Base-by-base conservation (phyloP, 345 rosid genomes). In the Brassica juncea region DNA sequence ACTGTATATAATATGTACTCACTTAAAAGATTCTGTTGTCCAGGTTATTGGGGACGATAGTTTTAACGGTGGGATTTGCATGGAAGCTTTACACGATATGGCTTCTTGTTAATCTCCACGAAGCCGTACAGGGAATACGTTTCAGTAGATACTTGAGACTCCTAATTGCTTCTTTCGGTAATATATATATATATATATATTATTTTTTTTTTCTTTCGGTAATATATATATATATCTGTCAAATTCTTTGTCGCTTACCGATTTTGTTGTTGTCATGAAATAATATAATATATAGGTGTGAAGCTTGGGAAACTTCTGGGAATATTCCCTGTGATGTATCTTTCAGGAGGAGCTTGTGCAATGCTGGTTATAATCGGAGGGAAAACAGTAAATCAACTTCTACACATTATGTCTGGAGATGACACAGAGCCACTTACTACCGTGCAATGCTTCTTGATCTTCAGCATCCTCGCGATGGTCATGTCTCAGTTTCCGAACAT, bases 71-170 rank as follows among this genome's bases (percentile, higher is more conserved):
- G 11, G 88, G 85, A 27, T 92, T 92, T 78, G 66, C 82, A 55
- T 92, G 98, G 97, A 95, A 94, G 63, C 88, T 94, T 1, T 94
- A 92, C 80, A 92, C 89, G 0, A 82, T 86, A 2, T 87, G 87
- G 84, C 60, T 89, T 52, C 85, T 92, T 19, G 94, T 94, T 6
- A 89, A 89, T 27, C 98, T 94, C 71, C 98, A 94, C 80, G 97
- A 94, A 82, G 57, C 82, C 0, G 90, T 85, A 62, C 71, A 67
- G 0, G 89, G 96, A 31, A 68, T 74, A 71, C 94, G 96, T 58
- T 86, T 85, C 66, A 88, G 98, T 61, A 70, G 96, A 87, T 94
- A 87, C 65, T 80, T 94, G 58, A 90, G 89, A 28, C 89, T 94
- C 57, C 81, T 81, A 11, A 57, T 31, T 39, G 88, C 76, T 55